A percentile compares a stretch with the other conserved stretches of the same genome.
These are phyloP conservation scores for Teratosphaeria destructans DNA, from an alignment of 2,329 filamentous ascomycete species.

Conservation along the genomic window DNA sequence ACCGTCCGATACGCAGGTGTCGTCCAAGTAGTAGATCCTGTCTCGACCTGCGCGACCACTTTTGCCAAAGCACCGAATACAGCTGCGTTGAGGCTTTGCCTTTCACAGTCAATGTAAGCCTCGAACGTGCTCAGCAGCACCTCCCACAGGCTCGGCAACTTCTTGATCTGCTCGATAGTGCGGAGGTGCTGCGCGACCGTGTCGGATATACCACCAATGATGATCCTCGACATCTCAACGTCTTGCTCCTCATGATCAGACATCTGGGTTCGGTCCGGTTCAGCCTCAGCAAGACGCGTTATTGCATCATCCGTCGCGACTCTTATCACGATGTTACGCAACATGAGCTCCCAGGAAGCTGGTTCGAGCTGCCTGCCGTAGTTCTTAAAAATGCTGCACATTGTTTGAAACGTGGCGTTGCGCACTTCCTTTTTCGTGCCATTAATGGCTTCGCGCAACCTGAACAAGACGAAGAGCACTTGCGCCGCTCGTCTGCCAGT, in stretches of 20 bases:
- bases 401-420: slow-evolving; percentile 81
- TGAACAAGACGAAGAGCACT: slow-evolving; percentile 66
- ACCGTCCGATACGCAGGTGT: slow-evolving; percentile 19
- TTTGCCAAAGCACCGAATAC: slow-evolving; percentile 31
- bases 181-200: slow-evolving; percentile 69
- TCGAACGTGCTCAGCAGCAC: slow-evolving; percentile 62
- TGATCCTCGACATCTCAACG: slow-evolving; percentile 58
- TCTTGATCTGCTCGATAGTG: slow-evolving; percentile 53
- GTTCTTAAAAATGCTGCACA: slow-evolving; percentile 84
- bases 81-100: slow-evolving; percentile 32
- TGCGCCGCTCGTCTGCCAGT: slow-evolving; percentile 42
- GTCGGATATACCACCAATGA: slow-evolving; percentile 61
- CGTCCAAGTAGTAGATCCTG: slow-evolving; percentile 13
- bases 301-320: slow-evolving; percentile 41
- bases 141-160: slow-evolving; percentile 66
- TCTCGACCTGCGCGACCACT: slow-evolving; percentile 26
- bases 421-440: slow-evolving; percentile 65
- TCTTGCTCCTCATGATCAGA: neutral
- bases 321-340: slow-evolving; percentile 70
- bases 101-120: slow-evolving; percentile 31
- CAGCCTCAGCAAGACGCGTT: neutral
- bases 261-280: neutral
- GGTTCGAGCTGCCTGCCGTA: slow-evolving; percentile 72
- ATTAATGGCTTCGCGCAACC: slow-evolving; percentile 60
- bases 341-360: slow-evolving; percentile 72